Conservation (phyloP, 306 rosid species). For the Neltuma alba region DNA sequence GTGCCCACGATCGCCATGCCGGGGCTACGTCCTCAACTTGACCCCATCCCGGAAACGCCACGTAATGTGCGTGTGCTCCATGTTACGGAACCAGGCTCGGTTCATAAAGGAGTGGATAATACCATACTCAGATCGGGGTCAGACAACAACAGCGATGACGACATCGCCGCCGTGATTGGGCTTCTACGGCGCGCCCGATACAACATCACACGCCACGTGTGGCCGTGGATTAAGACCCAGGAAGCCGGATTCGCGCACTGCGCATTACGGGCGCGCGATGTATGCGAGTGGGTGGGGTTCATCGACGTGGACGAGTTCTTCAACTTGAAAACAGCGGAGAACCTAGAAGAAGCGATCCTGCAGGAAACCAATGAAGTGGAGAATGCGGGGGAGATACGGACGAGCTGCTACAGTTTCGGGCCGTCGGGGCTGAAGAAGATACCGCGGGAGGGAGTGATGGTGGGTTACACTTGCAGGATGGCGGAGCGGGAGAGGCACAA, state of each 20-base stretch:
- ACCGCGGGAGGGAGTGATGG: conserved; percentile 61
- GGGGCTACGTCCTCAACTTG: not conserved
- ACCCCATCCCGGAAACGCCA: conserved; percentile 36
- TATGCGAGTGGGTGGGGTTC: conserved; percentile 79
- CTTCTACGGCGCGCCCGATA: conserved; percentile 34
- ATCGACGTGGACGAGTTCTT: conserved; percentile 82
- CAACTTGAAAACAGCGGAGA: conserved; percentile 38
- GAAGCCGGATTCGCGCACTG: conserved; percentile 90
- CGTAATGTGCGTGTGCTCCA: conserved; percentile 68
- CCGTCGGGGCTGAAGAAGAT: conserved; percentile 58
- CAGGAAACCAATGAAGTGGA: conserved; percentile 29
- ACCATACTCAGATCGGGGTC: conserved; percentile 72
- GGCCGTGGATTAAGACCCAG: conserved; percentile 87
- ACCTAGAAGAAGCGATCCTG: conserved; percentile 41
- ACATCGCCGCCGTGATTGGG: conserved; percentile 32
- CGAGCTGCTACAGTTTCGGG: conserved; percentile 68
- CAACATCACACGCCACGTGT: conserved; percentile 58
- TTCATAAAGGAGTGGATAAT: conserved; percentile 83
- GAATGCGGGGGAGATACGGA: conserved; percentile 59
- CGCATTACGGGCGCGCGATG: conserved; percentile 58
- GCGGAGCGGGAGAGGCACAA: conserved; percentile 68
- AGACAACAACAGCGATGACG: conserved; percentile 80
- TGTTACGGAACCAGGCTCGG: conserved; percentile 76
- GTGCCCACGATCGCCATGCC: conserved; percentile 62
- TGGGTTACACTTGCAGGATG: conserved; percentile 74